phyloP scores from a whole-genome alignment of 495 filamentous ascomycete genomes.

The Neurospora sp. region DNA sequence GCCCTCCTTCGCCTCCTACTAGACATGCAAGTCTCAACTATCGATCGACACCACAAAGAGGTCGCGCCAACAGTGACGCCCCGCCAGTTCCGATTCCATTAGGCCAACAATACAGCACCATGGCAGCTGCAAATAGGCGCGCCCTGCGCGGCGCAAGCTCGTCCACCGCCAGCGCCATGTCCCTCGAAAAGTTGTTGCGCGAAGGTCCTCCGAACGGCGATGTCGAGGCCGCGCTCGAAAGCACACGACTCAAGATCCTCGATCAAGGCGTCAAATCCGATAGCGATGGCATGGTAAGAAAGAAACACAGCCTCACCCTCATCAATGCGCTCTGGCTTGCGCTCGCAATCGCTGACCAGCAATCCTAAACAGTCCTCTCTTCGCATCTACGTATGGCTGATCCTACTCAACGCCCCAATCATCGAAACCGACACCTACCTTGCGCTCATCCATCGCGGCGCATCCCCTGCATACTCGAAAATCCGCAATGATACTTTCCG shows the following conservation, averaged over 20 bases:
- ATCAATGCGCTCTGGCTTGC: neutral
- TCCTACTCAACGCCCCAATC: slow-evolving; percentile 76
- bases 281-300: slow-evolving; percentile 76
- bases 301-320: neutral
- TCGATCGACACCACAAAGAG: slow-evolving; percentile 42
- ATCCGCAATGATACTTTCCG: slow-evolving; percentile 98
- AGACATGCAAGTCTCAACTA: slow-evolving; percentile 28
- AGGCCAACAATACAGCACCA: slow-evolving; percentile 20
- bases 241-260: slow-evolving; percentile 65
- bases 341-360: neutral
- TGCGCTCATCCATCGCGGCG: slow-evolving; percentile 78
- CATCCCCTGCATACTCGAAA: slow-evolving; percentile 89
- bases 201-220: slow-evolving; percentile 66
- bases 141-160: slow-evolving; percentile 44
- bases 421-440: slow-evolving; percentile 81
- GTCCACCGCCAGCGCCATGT: slow-evolving; percentile 48
- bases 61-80: slow-evolving; percentile 67
- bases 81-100: slow-evolving; percentile 17
- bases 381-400: slow-evolving; percentile 91
- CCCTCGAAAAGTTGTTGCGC: slow-evolving; percentile 54
- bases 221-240: slow-evolving; percentile 53
- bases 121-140: slow-evolving; percentile 29
- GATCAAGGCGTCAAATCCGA: slow-evolving; percentile 72
- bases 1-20: slow-evolving; percentile 9
- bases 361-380: slow-evolving; percentile 59